Conservation (phyloP, 1,284 basidiomycete genomes). For the Lentinus polychrous region DNA sequence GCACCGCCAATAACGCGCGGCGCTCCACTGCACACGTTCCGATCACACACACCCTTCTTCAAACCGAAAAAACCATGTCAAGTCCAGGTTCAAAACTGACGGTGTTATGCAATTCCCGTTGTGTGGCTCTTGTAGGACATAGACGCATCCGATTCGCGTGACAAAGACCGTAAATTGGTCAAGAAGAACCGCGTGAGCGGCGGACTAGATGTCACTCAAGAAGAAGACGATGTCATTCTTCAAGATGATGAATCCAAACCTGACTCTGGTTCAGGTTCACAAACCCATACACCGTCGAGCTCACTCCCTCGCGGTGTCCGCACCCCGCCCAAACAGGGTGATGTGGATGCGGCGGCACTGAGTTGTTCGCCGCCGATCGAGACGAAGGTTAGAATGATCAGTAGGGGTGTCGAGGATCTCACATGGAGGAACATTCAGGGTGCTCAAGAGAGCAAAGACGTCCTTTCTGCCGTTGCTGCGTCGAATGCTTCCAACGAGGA, state of each 20-base stretch:
- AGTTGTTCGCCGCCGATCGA: conserved; percentile 64
- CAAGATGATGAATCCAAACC: neutral
- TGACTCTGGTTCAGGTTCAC: neutral
- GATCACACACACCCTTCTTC: neutral
- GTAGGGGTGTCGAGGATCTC: conserved; percentile 69
- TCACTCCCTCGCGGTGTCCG: neutral
- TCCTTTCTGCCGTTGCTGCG: neutral
- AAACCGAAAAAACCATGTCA: neutral
- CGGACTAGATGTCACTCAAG: conserved; percentile 53
- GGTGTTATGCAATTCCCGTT: neutral
- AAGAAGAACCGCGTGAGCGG: conserved; percentile 62
- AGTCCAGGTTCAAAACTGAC: neutral
- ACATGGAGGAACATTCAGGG: conserved; percentile 51
- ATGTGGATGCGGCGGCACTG: conserved; percentile 20
- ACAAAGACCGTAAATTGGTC: conserved; percentile 45
- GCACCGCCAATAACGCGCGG: too few species aligned
- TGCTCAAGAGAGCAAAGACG: conserved; percentile 11
- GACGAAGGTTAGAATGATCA: conserved; percentile 68
- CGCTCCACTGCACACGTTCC: neutral
- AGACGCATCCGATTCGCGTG: conserved; percentile 22
- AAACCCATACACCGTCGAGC: neutral
- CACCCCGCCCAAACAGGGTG: neutral
- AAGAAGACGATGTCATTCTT: conserved; percentile 36
- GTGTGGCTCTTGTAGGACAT: conserved; percentile 35
- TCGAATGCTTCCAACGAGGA: neutral